Evolutionary conservation across 345 rosid species (phyloP).

Genomic region (Hypericum androsaemum): DNA sequence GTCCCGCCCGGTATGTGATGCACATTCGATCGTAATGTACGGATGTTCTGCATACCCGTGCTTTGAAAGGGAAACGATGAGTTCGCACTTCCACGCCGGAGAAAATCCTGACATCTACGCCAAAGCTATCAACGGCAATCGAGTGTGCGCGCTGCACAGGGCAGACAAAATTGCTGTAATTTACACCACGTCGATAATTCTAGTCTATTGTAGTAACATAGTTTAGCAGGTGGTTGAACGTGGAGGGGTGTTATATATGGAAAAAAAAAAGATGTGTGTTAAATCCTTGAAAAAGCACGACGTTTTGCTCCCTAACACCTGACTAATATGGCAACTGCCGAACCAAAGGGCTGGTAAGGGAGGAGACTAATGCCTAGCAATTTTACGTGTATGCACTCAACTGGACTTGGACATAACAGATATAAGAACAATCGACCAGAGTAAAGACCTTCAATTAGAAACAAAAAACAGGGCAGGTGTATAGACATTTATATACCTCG

Average conservation of each 20-base stretch:
- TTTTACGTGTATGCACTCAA: no score
- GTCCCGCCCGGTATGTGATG: not conserved
- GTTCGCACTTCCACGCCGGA: slow-evolving; percentile 65
- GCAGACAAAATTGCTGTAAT: slow-evolving; percentile 6
- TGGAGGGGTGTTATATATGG: no score
- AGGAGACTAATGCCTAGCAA: no score
- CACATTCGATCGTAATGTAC: not conserved
- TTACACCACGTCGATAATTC: not conserved
- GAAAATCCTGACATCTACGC: slow-evolving; percentile 74
- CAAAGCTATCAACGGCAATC: slow-evolving; percentile 86
- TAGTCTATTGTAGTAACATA: no score
- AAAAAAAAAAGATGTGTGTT: no score
- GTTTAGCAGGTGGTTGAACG: no score
- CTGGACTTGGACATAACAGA: no score
- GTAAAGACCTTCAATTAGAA: not conserved
- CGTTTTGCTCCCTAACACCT: no score
- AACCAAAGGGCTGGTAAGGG: no score
- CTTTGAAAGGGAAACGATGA: slow-evolving; percentile 89
- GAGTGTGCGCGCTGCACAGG: slow-evolving; percentile 52
- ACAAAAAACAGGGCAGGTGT: not conserved
- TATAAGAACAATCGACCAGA: no score
- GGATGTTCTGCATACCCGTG: slow-evolving; percentile 34
- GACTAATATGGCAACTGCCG: no score
- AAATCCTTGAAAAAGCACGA: no score
- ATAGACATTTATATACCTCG: slow-evolving; percentile 39